Base-by-base conservation (phyloP, 2,329 filamentous ascomycete species). In the Hymenoscyphus fructigenus region DNA sequence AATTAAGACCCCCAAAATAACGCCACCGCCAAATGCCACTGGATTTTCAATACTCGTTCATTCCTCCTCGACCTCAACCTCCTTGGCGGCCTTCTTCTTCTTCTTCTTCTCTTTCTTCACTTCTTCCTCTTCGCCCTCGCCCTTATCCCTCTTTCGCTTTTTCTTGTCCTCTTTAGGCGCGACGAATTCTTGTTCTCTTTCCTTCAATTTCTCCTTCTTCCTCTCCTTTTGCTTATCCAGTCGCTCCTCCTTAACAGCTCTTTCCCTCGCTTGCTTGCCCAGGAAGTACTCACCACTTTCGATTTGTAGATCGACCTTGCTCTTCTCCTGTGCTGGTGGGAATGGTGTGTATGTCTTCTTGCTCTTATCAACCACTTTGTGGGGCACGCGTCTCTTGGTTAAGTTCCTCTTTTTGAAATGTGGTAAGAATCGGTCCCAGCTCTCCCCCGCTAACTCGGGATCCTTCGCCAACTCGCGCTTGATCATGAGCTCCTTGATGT, bases 271-370 rank as follows among this genome's bases (percentile, higher is more conserved):
- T 75, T 93, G 88, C 83, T 97, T 97, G 75, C 89, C 89, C 75
- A 99, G 79, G 79, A 98, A 98, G 81, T 96, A 99, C 81, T 98
- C 94, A 80, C 95, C 94, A 73, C 88, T 93, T 83, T 99, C 95
- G 81, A 99, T 97, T 84, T 99, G 94, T 79, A 93, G 80, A 79
- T 99, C 95, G 73, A 99, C 86, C 87, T 98, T 99, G 87, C 93
- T 97, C 91, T 97, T 97, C 84, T 99, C 94, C 70, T 93, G 93
- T 55, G 93, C 87, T 6, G 95, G 95, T 59, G 95, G 95, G 88
- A 99, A 99, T 10, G 95, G 94, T 70, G 96, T 99, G 83, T 97
- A 99, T 14, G 84, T 79, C 85, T 97, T 98, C 85, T 94, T 96
- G 76, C 83, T 79, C 85, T 99, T 99, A 83, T 99, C 93, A 62